Conservation (phyloP, 371 early-diverging fungal species). For the Mortierella sp. region DNA sequence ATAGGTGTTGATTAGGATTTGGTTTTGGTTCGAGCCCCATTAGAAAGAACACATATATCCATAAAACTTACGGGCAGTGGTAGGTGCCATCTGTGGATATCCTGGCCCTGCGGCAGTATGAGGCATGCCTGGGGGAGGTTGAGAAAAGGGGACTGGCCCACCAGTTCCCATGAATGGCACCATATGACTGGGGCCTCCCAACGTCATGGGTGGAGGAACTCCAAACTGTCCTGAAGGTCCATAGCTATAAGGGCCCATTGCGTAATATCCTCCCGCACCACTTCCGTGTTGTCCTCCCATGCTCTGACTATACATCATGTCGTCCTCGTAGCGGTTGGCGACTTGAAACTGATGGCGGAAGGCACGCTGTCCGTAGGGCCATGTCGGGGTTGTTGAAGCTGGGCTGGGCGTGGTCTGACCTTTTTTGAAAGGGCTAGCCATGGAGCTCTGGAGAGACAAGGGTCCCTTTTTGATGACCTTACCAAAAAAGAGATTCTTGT, state of each 20-base stretch:
- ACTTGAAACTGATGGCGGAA: slow-evolving; percentile 44
- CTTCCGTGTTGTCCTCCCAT: slow-evolving; percentile 28
- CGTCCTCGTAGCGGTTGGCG: slow-evolving; percentile 44
- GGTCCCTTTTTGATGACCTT: slow-evolving; percentile 40
- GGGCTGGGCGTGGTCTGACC: slow-evolving; percentile 23
- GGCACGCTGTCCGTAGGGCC: slow-evolving; percentile 39
- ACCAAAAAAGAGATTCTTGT: slow-evolving; percentile 58
- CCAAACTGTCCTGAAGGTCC: slow-evolving; percentile 45
- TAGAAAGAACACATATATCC: not conserved
- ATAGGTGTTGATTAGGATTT: not conserved
- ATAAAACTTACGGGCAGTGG: slow-evolving; percentile 33
- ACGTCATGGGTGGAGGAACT: slow-evolving; percentile 39
- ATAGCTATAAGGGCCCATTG: slow-evolving; percentile 41
- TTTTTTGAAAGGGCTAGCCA: slow-evolving; percentile 49
- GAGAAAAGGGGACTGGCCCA: slow-evolving; percentile 44
- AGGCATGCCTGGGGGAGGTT: slow-evolving; percentile 43
- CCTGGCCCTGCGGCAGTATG: slow-evolving; percentile 37
- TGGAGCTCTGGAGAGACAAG: slow-evolving; percentile 25
- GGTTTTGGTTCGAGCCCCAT: not conserved
- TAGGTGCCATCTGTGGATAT: slow-evolving; percentile 41
- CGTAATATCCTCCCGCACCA: slow-evolving; percentile 31
- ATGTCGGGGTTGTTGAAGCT: slow-evolving; percentile 29
- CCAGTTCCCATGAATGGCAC: slow-evolving; percentile 28
- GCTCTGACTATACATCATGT: slow-evolving; percentile 37
- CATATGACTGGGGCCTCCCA: slow-evolving; percentile 44